A percentile compares a stretch with the other conserved stretches of the same genome.
phyloP scores from a whole-genome alignment of 129 eudicot species.

The Arctium lappa region DNA sequence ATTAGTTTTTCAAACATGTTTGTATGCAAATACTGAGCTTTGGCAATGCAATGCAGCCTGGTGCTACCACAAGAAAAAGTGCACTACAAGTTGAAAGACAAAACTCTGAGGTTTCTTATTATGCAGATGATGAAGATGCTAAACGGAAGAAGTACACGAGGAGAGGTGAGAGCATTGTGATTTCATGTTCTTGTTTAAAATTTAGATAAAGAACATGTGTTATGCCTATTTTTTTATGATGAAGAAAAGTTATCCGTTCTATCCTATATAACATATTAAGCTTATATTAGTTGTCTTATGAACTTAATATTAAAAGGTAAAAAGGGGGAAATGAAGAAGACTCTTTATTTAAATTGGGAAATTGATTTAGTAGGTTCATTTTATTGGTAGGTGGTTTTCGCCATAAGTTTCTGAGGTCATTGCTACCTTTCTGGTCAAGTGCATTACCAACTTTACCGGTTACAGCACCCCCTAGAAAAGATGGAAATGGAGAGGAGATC shows the following conservation, averaged over 20 bases:
- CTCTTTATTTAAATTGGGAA: neutral
- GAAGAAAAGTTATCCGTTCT: neutral
- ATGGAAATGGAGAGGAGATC: conserved; percentile 57
- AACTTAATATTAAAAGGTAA: too few species aligned
- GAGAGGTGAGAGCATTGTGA: conserved; percentile 50
- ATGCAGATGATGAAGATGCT: conserved; percentile 89
- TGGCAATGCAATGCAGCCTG: conserved; percentile 49
- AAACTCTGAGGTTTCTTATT: conserved; percentile 80
- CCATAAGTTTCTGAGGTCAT: conserved; percentile 66
- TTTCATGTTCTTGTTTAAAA: neutral
- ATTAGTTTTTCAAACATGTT: neutral
- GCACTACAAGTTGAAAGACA: conserved; percentile 70
- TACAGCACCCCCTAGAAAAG: conserved; percentile 82
- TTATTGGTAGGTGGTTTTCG: conserved; percentile 62
- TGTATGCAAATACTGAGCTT: neutral
- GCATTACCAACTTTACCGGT: conserved; percentile 92
- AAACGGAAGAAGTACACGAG: conserved; percentile 75
- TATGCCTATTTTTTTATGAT: too few species aligned
- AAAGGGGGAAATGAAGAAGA: neutral
- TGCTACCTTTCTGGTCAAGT: conserved; percentile 97
- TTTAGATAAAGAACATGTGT: too few species aligned
- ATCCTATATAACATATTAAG: too few species aligned
- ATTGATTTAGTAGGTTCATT: neutral
- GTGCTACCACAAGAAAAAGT: conserved; percentile 84
- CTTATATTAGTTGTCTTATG: neutral